These are phyloP conservation scores for Hericium erinaceus DNA, from an alignment of 768 basidiomycete genomes.

Conservation along the genomic window DNA sequence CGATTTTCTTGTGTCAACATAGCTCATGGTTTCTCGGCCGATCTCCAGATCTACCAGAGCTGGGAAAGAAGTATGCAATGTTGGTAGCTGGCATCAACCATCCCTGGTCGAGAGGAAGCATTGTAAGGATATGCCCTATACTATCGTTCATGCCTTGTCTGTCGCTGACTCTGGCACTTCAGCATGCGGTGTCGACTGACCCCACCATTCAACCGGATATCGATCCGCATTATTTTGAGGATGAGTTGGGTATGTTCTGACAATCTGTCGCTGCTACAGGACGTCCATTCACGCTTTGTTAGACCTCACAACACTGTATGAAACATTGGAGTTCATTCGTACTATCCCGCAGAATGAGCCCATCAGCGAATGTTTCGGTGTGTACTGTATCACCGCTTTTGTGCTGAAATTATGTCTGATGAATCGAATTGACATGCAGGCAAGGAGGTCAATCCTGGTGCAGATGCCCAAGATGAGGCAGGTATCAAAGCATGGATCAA, in stretches of 20 bases:
- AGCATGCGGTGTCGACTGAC: constrained; percentile 23
- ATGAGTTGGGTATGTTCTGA: constrained; percentile 19
- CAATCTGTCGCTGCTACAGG: too few species aligned
- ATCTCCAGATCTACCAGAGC: constrained; percentile 23
- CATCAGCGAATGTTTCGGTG: not conserved
- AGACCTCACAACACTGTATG: constrained; percentile 22
- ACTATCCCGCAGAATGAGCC: constrained; percentile 4
- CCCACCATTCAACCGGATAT: constrained; percentile 19
- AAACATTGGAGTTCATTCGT: constrained; percentile 22
- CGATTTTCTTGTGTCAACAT: not conserved
- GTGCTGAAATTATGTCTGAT: not conserved
- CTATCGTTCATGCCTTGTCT: not conserved
- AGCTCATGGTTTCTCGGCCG: not conserved
- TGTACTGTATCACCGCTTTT: not conserved
- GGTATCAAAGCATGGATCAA: constrained; percentile 9
- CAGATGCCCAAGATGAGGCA: constrained; percentile 20
- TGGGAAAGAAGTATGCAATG: constrained; percentile 34
- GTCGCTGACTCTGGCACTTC: constrained; percentile 2
- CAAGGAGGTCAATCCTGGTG: constrained; percentile 23
- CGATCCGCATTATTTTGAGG: constrained; percentile 25
- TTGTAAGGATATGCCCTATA: constrained; percentile 24
- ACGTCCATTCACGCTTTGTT: not conserved
- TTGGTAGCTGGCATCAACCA: constrained; percentile 31
- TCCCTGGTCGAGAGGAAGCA: constrained; percentile 37
- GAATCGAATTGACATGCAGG: not conserved